A percentile compares a stretch with the other conserved stretches of the same genome.
Evolutionary conservation across 225 moss, liverwort and hornwort species (phyloP).

Genomic region (Polytrichum formosum): DNA sequence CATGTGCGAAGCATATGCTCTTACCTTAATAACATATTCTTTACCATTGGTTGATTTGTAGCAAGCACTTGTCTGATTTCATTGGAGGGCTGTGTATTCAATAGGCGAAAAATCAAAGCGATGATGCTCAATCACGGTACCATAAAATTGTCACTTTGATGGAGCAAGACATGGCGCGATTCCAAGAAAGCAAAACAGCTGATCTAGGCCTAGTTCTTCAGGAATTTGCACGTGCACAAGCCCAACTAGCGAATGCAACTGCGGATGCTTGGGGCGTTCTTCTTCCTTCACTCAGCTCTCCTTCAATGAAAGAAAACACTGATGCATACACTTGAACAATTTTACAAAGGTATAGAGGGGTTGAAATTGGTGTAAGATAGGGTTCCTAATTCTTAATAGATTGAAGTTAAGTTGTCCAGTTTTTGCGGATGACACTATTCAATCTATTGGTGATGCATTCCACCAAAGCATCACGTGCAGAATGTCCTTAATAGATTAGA

Average conservation of each 20-base stretch:
- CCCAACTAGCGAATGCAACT: slow-evolving; percentile 70
- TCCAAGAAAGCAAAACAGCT: slow-evolving; percentile 86
- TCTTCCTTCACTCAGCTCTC: slow-evolving; percentile 65
- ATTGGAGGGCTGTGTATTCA: slow-evolving; percentile 10
- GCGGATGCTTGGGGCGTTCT: slow-evolving; percentile 87
- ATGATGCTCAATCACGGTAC: slow-evolving; percentile 67
- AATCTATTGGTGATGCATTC: too few relatives aligned
- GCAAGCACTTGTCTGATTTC: neutral
- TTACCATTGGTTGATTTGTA: neutral
- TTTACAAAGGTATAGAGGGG: neutral
- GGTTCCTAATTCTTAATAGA: neutral
- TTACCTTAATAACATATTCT: neutral
- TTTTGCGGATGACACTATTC: too few relatives aligned
- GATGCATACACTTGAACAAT: slow-evolving; percentile 41
- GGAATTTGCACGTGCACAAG: slow-evolving; percentile 88
- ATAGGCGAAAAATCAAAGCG: slow-evolving; percentile 76
- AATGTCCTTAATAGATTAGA: too few relatives aligned
- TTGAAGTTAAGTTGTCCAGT: too few relatives aligned
- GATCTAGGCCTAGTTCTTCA: slow-evolving; percentile 88
- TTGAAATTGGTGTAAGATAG: slow-evolving; percentile 1
- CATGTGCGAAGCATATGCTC: neutral
- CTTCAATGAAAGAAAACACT: slow-evolving; percentile 40
- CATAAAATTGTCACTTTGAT: slow-evolving; percentile 73
- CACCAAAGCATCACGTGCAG: too few relatives aligned
- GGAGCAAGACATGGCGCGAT: slow-evolving; percentile 85